Evolutionary conservation across 805 yeast species (phyloP), one percentile per base, ranked within the genome.

Genomic region (Metschnikowia continentalis): DNA sequence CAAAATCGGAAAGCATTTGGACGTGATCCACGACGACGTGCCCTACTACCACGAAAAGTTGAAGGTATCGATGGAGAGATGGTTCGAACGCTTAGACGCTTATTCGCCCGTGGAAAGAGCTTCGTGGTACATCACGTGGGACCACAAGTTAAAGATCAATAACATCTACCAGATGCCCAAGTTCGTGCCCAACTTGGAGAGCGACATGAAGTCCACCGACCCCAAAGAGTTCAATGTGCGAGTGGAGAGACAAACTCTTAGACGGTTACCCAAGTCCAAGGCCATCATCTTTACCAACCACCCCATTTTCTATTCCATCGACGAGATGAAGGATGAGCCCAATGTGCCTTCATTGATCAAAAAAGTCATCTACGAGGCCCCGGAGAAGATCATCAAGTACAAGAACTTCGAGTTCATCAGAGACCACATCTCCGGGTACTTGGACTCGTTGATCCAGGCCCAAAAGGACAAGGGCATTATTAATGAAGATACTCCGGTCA

Each of bases 281-380:
- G 90, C 90, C 2, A 81, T 85, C 53, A 81, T 85, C 46, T 85
- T 85, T 71, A 82, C 90, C 26, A 85, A 85, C 62, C 91, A 85
- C 62, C 91, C 90, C 4, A 74, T 84, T n/a, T 86, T 84, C 62
- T 87, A 87, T 65, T 79, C 86, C 2, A 81, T 87, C 39, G 91
- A 86, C 37, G 92, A 88, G 50, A 80, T 83, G 69, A 87, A 84
- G 58, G 96, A 88, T 20, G 95, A 86, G 55, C 82, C 88, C 1
- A 65, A 89, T 51, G 85, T 91, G 45, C 85, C 96, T 3, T 86
- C 96, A 2, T 87, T 85, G 45, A 64, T 85, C 45, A 77, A 78
- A 61, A 84, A 82, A 58, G 81, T 83, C 46, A 69, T 85, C 33
- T 79, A 69, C 54, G 89, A 84, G 63, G 89, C 82, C 0, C 89